phyloP scores from a whole-genome alignment of 495 filamentous ascomycete genomes.

The Podospora conica region DNA sequence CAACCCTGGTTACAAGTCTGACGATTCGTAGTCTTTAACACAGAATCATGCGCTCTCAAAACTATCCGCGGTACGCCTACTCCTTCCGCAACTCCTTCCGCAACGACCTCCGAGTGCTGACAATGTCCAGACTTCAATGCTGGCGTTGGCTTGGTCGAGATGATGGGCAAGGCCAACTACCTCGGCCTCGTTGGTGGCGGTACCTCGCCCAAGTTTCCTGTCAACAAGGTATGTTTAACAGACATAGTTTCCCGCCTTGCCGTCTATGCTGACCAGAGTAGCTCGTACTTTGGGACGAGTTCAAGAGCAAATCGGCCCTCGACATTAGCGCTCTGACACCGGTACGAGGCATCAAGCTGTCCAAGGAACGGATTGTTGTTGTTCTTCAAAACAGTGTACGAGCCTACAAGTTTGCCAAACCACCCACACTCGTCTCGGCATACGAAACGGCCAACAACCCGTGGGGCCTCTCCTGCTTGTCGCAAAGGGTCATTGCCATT shows the following conservation, averaged over 20 bases:
- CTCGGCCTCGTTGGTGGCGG: slow-evolving; percentile 88
- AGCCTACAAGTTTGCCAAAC: slow-evolving; percentile 71
- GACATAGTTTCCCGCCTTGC: slow-evolving; percentile 2
- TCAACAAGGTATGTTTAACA: slow-evolving; percentile 64
- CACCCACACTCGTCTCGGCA: slow-evolving; percentile 62
- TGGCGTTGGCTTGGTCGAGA: slow-evolving; percentile 75
- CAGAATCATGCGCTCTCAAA: slow-evolving; percentile 69
- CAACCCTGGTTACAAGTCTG: slow-evolving; percentile 7
- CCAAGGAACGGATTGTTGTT: slow-evolving; percentile 71
- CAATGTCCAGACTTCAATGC: slow-evolving; percentile 65
- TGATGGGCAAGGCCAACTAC: slow-evolving; percentile 84
- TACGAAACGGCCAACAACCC: slow-evolving; percentile 88
- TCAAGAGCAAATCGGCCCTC: slow-evolving; percentile 65
- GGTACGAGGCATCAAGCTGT: slow-evolving; percentile 71
- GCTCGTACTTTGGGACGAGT: slow-evolving; percentile 90
- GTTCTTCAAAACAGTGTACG: slow-evolving; percentile 77
- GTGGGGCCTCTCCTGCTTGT: slow-evolving; percentile 72
- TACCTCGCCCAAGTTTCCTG: slow-evolving; percentile 74
- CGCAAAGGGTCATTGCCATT: slow-evolving; percentile 65
- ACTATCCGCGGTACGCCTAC: slow-evolving; percentile 40
- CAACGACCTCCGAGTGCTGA: not conserved
- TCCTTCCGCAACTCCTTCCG: not conserved
- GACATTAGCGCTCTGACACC: slow-evolving; percentile 49
- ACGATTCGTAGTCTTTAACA: slow-evolving; percentile 60
- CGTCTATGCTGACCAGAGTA: slow-evolving; percentile 21